phyloP scores from a whole-genome alignment of 2,329 filamentous ascomycete genomes.

The Nemania diffusa region DNA sequence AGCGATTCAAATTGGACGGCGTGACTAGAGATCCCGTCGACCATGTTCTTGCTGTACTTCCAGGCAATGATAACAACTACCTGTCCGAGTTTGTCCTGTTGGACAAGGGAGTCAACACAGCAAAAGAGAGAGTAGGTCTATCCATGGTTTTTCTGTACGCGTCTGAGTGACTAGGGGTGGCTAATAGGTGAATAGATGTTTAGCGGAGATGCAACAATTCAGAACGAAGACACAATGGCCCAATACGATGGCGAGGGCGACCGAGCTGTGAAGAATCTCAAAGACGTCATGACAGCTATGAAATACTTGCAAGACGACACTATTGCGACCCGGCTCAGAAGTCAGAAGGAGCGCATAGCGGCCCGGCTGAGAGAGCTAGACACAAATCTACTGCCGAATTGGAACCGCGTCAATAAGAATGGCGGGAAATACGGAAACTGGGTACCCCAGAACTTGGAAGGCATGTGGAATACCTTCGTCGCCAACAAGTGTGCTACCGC shows the following conservation, averaged over 20 bases:
- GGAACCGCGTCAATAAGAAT: constrained; percentile 8
- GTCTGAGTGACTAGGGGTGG: not conserved
- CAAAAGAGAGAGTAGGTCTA: constrained; percentile 11
- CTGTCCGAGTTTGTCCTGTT: constrained; percentile 8
- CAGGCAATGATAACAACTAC: constrained; percentile 7
- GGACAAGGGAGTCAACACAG: constrained; percentile 7
- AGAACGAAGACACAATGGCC: constrained; percentile 5
- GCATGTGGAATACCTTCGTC: not conserved
- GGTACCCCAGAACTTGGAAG: not conserved
- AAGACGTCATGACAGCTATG: constrained; percentile 19
- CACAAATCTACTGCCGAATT: not conserved
- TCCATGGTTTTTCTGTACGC: not conserved
- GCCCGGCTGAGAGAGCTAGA: constrained; percentile 5
- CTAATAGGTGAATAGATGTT: constrained; percentile 6
- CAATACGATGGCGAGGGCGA: not conserved
- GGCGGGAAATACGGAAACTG: not conserved
- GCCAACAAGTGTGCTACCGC: constrained; percentile 7
- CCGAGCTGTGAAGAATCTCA: constrained; percentile 19
- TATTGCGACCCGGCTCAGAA: not conserved
- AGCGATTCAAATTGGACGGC: constrained; percentile 10
- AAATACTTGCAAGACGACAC: constrained; percentile 17
- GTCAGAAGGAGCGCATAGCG: constrained; percentile 8
- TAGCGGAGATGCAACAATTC: constrained; percentile 1
- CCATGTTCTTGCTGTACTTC: constrained; percentile 4
- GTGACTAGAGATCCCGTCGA: not conserved